A percentile compares a stretch with the other conserved stretches of the same genome.
These are phyloP conservation scores for Calocybe cyanea DNA, from an alignment of 768 basidiomycete species.

Conservation along the genomic window DNA sequence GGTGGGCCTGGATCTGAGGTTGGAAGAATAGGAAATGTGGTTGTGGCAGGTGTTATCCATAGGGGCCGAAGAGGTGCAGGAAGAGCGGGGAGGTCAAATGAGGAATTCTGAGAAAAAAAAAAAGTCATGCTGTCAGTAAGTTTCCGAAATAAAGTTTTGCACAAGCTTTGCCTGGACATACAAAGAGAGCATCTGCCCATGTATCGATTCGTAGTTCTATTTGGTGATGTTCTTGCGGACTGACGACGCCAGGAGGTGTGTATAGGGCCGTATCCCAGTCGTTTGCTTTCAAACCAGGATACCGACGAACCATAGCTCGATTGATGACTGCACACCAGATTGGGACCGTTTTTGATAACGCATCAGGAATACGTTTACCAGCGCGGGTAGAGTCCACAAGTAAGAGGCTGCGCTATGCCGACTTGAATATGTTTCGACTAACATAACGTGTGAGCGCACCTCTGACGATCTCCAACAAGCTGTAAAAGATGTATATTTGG, in stretches of 20 bases:
- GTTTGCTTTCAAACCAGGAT: slow-evolving; percentile 19
- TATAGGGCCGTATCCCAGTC: slow-evolving; percentile 61
- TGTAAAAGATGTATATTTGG: slow-evolving; percentile 80
- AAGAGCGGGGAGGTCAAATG: slow-evolving; percentile 63
- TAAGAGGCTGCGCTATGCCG: slow-evolving; percentile 50
- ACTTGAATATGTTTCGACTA: slow-evolving; percentile 3
- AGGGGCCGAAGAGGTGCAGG: slow-evolving; percentile 71
- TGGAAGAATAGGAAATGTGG: slow-evolving; percentile 38
- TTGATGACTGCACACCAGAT: slow-evolving; percentile 95
- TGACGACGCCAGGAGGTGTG: slow-evolving; percentile 67
- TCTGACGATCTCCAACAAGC: slow-evolving; percentile 45
- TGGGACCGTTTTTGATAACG: slow-evolving; percentile 88
- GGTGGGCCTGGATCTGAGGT: slow-evolving; percentile 16
- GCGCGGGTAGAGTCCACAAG: slow-evolving; percentile 91
- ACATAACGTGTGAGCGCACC: slow-evolving; percentile 41
- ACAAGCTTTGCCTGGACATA: slow-evolving; percentile 22
- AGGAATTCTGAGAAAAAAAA: slow-evolving; percentile 50
- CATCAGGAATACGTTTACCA: slow-evolving; percentile 93
- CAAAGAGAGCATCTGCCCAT: slow-evolving; percentile 71
- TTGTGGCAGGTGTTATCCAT: slow-evolving; percentile 80
- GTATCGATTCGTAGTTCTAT: slow-evolving; percentile 61
- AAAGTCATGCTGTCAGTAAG: too few relatives aligned
- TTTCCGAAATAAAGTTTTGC: too few relatives aligned
- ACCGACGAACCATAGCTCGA: slow-evolving; percentile 42
- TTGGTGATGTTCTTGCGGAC: slow-evolving; percentile 73